These are phyloP conservation scores for Mucor plumbeus DNA, from an alignment of 371 early-diverging fungal species.

Conservation along the genomic window DNA sequence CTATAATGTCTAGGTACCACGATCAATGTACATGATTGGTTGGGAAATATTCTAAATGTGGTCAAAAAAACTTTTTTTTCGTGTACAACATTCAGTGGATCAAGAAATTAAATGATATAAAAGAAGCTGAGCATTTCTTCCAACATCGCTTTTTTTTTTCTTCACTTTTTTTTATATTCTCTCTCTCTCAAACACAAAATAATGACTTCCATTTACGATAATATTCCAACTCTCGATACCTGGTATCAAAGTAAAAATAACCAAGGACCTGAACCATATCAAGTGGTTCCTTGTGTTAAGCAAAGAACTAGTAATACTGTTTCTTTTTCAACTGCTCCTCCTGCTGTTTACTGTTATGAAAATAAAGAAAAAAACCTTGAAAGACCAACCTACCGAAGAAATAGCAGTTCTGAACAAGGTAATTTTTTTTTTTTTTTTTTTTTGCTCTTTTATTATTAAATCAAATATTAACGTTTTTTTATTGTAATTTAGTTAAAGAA, in stretches of 20 bases:
- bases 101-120: constrained; percentile 4
- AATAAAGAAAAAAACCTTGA: background rate
- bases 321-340: constrained; percentile 43
- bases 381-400: constrained; percentile 22
- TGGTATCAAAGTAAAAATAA: constrained; percentile 34
- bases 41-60: constrained; percentile 11
- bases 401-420: constrained; percentile 26
- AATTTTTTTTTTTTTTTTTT: background rate
- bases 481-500: constrained; percentile 20
- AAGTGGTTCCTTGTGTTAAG: constrained; percentile 16
- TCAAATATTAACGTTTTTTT: background rate
- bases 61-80: background rate
- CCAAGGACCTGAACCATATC: constrained; percentile 1
- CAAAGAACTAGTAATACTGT: constrained; percentile 18
- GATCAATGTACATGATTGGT: background rate
- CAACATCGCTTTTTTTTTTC: constrained; percentile 2
- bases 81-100: background rate
- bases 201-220: constrained; percentile 37
- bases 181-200: background rate
- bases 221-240: constrained; percentile 37
- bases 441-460: background rate
- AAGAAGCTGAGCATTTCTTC: constrained; percentile 3
- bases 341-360: constrained; percentile 34
- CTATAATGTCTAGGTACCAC: background rate
- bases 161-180: constrained; percentile 2